phyloP scores from a whole-genome alignment of 2,329 filamentous ascomycete species.

The Diaporthe vexans region DNA sequence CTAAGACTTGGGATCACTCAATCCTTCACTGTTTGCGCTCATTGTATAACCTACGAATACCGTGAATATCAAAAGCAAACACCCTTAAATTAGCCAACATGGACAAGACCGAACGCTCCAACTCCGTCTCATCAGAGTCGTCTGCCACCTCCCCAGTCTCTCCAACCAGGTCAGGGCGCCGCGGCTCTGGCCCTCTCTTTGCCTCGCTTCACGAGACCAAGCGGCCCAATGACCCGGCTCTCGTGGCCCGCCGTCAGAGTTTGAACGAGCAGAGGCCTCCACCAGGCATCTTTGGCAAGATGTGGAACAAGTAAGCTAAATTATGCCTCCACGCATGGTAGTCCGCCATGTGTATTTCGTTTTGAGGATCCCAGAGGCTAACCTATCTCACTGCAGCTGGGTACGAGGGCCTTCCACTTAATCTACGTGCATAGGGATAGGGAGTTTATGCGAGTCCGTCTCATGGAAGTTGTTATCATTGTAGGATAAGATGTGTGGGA shows the following conservation, averaged over 20 bases:
- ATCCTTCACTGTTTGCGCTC: too few species aligned
- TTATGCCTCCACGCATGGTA: too few species aligned
- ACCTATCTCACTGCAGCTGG: neutral
- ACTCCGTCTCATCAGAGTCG: conserved; percentile 38
- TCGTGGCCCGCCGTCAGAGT: conserved; percentile 65
- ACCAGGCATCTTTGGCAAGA: conserved; percentile 64
- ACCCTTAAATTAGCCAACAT: neutral
- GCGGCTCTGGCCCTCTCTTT: conserved; percentile 65
- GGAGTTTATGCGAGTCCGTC: too few species aligned
- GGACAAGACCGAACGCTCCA: conserved; percentile 38
- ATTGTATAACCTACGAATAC: neutral
- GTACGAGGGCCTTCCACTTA: conserved; percentile 26
- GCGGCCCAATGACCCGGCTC: conserved; percentile 58
- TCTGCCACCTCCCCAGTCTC: conserved; percentile 22
- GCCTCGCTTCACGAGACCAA: conserved; percentile 66
- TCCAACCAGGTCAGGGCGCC: conserved; percentile 43
- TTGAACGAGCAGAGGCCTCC: conserved; percentile 66
- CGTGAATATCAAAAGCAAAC: neutral
- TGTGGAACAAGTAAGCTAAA: conserved; percentile 69
- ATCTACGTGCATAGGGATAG: too few species aligned
- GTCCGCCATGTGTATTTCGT: neutral
- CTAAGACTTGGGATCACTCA: neutral
- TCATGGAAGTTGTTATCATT: neutral
- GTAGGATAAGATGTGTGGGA: neutral
- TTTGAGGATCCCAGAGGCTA: neutral